A percentile compares a stretch with the other conserved stretches of the same genome.
Evolutionary conservation across 2,329 filamentous ascomycete genomes (phyloP).

Genomic region (Fusarium bulbicola): DNA sequence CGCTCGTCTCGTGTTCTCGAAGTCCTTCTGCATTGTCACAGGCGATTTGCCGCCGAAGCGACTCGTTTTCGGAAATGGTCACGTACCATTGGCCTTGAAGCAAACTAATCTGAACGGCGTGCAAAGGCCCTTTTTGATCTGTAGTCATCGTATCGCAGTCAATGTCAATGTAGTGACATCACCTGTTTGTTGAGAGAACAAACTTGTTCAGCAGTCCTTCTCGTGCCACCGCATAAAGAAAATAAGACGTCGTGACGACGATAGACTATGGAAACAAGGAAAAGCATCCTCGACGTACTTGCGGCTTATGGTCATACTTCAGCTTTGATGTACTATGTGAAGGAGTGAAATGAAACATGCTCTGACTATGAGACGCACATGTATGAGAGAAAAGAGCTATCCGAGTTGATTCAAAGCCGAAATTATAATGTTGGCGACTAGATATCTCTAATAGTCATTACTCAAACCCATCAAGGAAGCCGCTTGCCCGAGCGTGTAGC

Average conservation of each 20-base stretch:
- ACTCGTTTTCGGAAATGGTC: neutral
- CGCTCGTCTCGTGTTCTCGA: neutral
- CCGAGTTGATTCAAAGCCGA: neutral
- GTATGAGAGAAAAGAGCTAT: neutral
- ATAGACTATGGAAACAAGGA: neutral
- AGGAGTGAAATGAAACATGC: neutral
- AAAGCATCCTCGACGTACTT: neutral
- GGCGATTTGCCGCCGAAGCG: neutral
- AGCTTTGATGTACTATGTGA: too few relatives aligned
- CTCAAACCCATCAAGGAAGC: conserved; percentile 57
- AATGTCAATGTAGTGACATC: neutral
- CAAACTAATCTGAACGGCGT: neutral
- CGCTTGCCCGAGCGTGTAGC: conserved; percentile 69
- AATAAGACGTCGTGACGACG: neutral
- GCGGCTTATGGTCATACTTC: neutral
- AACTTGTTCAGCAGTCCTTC: neutral
- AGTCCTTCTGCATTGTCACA: neutral
- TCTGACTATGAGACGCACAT: too few relatives aligned
- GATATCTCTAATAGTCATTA: neutral
- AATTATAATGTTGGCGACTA: too few relatives aligned
- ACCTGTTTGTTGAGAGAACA: neutral
- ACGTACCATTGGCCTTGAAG: neutral
- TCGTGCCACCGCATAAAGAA: neutral
- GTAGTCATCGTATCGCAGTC: neutral
- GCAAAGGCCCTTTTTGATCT: neutral